Evolutionary conservation across 1,284 basidiomycete species (phyloP).

Genomic region (Moesziomyces globuligerus): DNA sequence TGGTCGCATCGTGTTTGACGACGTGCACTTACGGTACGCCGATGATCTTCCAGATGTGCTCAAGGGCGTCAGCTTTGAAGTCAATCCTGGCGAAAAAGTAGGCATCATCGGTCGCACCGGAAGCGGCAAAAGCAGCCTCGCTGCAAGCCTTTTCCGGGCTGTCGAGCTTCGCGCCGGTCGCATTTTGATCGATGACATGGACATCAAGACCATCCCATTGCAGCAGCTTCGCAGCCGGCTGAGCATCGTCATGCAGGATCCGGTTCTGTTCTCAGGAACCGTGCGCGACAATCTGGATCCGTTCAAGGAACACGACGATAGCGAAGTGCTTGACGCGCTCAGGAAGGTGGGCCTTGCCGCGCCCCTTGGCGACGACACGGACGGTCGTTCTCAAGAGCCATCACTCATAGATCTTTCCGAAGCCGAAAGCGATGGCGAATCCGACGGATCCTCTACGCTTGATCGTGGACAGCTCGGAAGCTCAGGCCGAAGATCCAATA

Average conservation of each 20-base stretch:
- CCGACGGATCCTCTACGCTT: neutral
- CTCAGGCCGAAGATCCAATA: slow-evolving; percentile 13
- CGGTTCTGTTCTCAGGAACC: slow-evolving; percentile 86
- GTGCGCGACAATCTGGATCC: slow-evolving; percentile 88
- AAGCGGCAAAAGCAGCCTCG: slow-evolving; percentile 57
- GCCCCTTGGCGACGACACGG: slow-evolving; percentile 33
- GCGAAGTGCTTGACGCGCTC: slow-evolving; percentile 75
- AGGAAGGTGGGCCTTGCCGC: slow-evolving; percentile 52
- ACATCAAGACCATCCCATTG: slow-evolving; percentile 46
- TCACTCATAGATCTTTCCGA: slow-evolving; percentile 68
- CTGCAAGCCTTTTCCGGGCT: slow-evolving; percentile 31
- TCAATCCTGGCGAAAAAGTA: slow-evolving; percentile 77
- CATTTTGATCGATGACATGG: slow-evolving; percentile 60
- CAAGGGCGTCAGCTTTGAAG: slow-evolving; percentile 78
- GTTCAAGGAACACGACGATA: slow-evolving; percentile 83
- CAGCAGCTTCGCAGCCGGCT: slow-evolving; percentile 67
- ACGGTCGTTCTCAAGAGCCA: neutral
- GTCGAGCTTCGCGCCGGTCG: slow-evolving; percentile 51
- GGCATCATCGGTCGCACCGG: slow-evolving; percentile 71
- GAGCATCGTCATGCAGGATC: slow-evolving; percentile 72
- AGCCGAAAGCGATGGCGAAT: neutral
- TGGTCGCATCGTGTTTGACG: slow-evolving; percentile 74
- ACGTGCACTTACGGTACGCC: slow-evolving; percentile 82
- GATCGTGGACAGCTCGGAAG: neutral
- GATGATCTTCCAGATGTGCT: slow-evolving; percentile 85